A percentile compares a stretch with the other conserved stretches of the same genome.
These are phyloP conservation scores for Trichoderma sp. DNA, from an alignment of 2,329 filamentous ascomycete species.

Conservation along the genomic window DNA sequence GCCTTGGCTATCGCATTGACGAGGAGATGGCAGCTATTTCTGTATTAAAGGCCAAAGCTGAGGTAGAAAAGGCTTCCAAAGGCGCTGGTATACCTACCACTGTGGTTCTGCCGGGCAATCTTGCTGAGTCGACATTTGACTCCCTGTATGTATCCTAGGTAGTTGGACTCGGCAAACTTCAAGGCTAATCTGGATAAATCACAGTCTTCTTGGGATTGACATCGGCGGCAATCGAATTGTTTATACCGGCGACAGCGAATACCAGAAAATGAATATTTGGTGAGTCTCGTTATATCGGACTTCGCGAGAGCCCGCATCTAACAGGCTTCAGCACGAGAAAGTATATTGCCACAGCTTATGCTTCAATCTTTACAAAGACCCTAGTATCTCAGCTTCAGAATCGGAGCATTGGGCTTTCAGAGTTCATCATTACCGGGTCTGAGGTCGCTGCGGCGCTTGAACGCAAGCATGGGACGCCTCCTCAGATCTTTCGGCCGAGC, in stretches of 20 bases:
- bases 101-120: not conserved
- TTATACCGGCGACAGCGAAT: not conserved
- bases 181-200: not conserved
- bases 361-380: not conserved
- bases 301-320: not conserved
- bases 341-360: not conserved
- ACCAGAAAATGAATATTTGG: not conserved
- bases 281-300: not conserved
- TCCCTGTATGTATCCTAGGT: not conserved
- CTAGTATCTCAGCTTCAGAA: not conserved
- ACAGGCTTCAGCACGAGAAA: not conserved
- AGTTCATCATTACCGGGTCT: not conserved
- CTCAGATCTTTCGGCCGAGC: not conserved
- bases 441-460: not conserved
- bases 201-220: not conserved
- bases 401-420: not conserved
- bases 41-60: not conserved
- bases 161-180: not conserved
- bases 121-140: not conserved
- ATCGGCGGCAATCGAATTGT: not conserved
- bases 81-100: not conserved
- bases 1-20: not conserved
- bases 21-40: not conserved
- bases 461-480: not conserved
- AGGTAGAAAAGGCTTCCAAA: not conserved